Conservation (phyloP, 2,329 filamentous ascomycete genomes). For the Pleoardoris graminearum region DNA sequence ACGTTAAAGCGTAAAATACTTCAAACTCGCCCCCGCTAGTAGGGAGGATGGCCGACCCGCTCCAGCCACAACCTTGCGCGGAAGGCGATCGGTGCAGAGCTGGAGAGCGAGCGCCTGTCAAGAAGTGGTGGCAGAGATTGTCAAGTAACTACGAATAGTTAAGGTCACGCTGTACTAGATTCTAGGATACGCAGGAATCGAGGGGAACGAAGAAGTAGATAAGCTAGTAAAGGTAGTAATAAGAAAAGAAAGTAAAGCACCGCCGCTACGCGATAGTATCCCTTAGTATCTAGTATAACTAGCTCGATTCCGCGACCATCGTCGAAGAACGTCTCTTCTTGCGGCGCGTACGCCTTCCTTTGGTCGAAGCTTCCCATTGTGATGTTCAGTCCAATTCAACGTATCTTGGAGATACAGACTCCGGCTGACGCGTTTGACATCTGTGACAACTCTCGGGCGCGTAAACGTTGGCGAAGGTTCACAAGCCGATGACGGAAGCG, state of each 20-base stretch:
- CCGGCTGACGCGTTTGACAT: conserved; percentile 4
- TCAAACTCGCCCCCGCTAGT: too few species aligned
- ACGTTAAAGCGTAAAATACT: too few species aligned
- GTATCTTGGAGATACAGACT: background rate
- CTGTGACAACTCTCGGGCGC: conserved; percentile 23
- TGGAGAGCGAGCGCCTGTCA: conserved; percentile 15
- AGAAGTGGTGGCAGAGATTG: conserved; percentile 10
- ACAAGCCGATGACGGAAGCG: conserved; percentile 28
- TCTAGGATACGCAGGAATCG: conserved; percentile 15
- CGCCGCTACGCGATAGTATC: conserved; percentile 13
- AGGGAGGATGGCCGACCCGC: too few species aligned
- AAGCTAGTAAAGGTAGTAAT: conserved; percentile 14
- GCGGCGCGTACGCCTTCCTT: conserved; percentile 52
- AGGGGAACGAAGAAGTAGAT: conserved; percentile 19
- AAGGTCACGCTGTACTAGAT: conserved; percentile 25
- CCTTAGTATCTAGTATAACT: too few species aligned
- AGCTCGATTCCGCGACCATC: conserved; percentile 76
- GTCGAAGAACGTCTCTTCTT: conserved; percentile 57
- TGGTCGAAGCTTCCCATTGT: conserved; percentile 43
- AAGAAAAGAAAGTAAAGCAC: conserved; percentile 13
- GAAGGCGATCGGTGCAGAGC: too few species aligned
- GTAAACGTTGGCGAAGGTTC: conserved; percentile 30
- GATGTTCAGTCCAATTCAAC: conserved; percentile 1
- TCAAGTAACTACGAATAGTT: conserved; percentile 16
- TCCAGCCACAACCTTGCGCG: too few species aligned